Base-by-base conservation (phyloP, 257 asterid species). In the Rauvolfia tetraphylla region DNA sequence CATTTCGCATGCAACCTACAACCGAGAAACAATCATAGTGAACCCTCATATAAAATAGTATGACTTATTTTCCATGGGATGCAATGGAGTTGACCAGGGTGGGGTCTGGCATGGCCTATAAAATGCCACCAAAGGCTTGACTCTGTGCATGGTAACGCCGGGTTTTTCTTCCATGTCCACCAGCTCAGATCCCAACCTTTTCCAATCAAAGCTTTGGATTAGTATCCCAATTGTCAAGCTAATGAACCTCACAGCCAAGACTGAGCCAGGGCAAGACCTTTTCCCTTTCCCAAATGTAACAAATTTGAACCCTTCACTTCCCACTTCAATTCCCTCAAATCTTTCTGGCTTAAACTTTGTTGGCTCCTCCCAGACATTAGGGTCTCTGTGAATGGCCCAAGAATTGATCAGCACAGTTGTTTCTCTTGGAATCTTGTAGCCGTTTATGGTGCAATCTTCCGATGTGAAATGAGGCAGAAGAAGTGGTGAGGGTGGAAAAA, bases 111-210 rank as follows among this genome's bases (percentile, higher is more conserved):
- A 48, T 0, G 79, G 79, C 73, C 53, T 75, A 31, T 65, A 75
- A 6, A 53, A 42, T 25, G 66, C 79, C 39, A 63, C 73, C 73
- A 65, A 34, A 62, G 78, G 78, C 25, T 31, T 75, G 44, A 3
- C 27, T 23, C 27, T 54, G 18, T 54, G 61, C 61, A 54, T 54
- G 7, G 61, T 54, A 29, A 54, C 29, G 1, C 61, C 61, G 22
- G 61, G 61, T 54, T 54, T 54, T 54, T 54, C 61, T 54, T 54
- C 27, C 61, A 54, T 54, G 22, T 54, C 27, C 10, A 54, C 61
- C 5, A 54, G 61, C 61, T 54, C 61, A 49, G 56, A 22, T 49
- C 56, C 56, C 56, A 49, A 12, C 22, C 56, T 49, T 49, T 49
- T 49, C 56, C 56, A 49, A 49, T 49, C 56, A 15, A 49, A 49